Evolutionary conservation across 345 rosid species (phyloP), one percentile per base, ranked within the genome.

Genomic region (Sisymbrium altissimum): DNA sequence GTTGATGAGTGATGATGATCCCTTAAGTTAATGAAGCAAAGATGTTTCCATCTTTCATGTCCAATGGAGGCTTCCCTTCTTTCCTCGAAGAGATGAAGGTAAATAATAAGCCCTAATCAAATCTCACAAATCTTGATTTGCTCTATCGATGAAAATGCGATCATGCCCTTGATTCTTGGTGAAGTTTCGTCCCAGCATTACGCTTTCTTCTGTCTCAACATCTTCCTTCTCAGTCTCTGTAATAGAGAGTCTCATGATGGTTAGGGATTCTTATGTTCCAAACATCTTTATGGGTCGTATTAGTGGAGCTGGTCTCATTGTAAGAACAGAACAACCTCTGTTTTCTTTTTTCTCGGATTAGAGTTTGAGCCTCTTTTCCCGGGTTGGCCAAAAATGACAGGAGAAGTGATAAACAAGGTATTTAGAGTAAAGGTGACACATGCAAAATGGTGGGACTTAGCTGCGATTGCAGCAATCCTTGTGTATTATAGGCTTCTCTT

Each of bases 391-490:
- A 92, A 81, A 72, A 67, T 90, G 80, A 73, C 74, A 39, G 96
- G 99, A 27, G 84, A 72, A 40, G 76, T 95, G 18, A 76, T 92
- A 70, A 79, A 66, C 41, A 71, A 66, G 2, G 73, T 83, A 7
- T 88, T 92, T 53, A 88, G 90, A 36, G 83, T 90, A 0, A 21
- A 81, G 9, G 56, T 86, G 4, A 70, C 80, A 4, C 81, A 82
- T 62, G 88, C 97, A 2, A 95, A 95, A 61, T 92, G 99, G 99
- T 95, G 88, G 96, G 99, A 95, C 79, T 80, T 92, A 52, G 81
- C 91, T 0, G 87, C 84, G 13, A 60, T 92, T 3, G 82, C 49
- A 23, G 70, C 61, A 13, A 92, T 92, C 65, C 88, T 95, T 11
- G 54, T 95, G 32, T 64, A 83, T 41, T 92, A 85, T 25, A 86